Conservation (phyloP, 805 yeast species). For the Candida schatavii region DNA sequence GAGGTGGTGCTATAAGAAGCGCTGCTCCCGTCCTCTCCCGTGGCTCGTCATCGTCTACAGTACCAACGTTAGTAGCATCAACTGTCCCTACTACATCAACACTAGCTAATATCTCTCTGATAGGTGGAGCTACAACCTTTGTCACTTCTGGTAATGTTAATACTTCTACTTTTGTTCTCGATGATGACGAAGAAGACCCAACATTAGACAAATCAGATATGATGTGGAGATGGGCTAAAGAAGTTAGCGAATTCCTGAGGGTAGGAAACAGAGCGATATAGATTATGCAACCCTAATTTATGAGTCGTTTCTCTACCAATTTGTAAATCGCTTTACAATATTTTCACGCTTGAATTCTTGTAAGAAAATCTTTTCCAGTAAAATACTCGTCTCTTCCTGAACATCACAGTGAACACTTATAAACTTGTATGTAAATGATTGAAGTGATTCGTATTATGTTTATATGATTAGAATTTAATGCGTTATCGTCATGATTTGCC, state of each 20-base stretch:
- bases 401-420: no score
- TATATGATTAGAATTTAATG: constrained; percentile 31
- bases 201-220: constrained; percentile 10
- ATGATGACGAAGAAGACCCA: constrained; percentile 18
- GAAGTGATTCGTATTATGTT: background rate
- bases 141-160: no score
- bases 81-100: no score
- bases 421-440: constrained; percentile 2
- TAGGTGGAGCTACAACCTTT: no score
- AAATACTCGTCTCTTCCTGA: no score
- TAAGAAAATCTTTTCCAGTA: no score
- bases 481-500: constrained; percentile 49
- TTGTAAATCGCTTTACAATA: no score
- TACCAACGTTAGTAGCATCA: no score
- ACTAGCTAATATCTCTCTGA: no score
- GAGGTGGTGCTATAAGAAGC: background rate
- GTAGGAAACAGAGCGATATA: background rate
- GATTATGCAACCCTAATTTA: background rate
- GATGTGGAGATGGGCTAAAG: constrained; percentile 15
- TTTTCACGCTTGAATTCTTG: no score
- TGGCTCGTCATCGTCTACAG: background rate
- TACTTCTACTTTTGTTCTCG: no score
- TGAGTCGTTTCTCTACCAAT: background rate
- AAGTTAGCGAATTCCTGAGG: background rate
- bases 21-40: background rate